Conservation (phyloP, 1,139 yeast genomes). For the Diutina neorugosa region DNA sequence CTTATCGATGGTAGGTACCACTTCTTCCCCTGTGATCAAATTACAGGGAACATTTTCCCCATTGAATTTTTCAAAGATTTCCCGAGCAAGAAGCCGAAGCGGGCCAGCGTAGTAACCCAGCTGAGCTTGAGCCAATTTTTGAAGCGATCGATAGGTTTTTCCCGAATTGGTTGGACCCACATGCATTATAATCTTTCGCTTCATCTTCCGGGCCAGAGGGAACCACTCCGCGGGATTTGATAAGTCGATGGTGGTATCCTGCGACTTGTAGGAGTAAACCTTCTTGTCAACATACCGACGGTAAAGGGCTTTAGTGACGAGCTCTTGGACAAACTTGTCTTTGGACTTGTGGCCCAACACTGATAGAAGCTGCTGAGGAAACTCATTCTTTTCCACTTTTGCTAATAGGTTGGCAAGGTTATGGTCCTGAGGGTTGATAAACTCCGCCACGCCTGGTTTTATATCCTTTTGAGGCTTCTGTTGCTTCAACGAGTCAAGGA, state of each 20-base stretch:
- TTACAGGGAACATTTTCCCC: constrained; percentile 60
- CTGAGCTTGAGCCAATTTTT: constrained; percentile 50
- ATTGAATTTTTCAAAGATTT: constrained; percentile 73
- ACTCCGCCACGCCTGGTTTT: not conserved
- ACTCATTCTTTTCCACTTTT: not conserved
- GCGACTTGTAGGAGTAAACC: not conserved
- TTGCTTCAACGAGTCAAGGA: not conserved
- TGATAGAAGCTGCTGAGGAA: not conserved
- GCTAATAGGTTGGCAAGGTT: not conserved
- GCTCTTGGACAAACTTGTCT: not conserved
- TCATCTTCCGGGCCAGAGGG: constrained; percentile 74
- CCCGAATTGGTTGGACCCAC: constrained; percentile 98
- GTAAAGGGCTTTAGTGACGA: not conserved
- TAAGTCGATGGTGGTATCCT: constrained; percentile 10
- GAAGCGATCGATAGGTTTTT: constrained; percentile 78
- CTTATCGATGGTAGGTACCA: constrained; percentile 55
- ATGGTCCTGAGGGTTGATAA: not conserved
- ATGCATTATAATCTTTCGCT: constrained; percentile 73
- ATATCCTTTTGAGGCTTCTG: not conserved
- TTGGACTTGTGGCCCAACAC: not conserved
- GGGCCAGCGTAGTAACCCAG: constrained; percentile 97
- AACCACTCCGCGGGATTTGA: constrained; percentile 78
- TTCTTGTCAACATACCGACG: not conserved
- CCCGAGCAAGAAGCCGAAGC: constrained; percentile 77
- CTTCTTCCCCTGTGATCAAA: constrained; percentile 88